Evolutionary conservation across 2,329 filamentous ascomycete genomes (phyloP).

Genomic region (Aureobasidium sp.): DNA sequence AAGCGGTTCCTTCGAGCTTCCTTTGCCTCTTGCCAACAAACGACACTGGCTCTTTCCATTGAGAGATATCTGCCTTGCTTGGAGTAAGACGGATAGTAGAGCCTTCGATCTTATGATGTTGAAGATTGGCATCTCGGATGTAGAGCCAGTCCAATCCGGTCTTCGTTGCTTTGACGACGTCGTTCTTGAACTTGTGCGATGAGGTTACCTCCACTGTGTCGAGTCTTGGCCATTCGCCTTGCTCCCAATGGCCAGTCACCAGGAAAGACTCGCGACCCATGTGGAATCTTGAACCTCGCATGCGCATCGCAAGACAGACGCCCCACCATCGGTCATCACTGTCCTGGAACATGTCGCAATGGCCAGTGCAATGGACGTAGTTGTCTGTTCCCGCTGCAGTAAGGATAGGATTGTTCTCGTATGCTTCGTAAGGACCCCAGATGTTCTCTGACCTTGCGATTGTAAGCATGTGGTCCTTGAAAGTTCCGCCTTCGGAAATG

Average conservation of each 20-base stretch:
- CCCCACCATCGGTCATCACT: slow-evolving; percentile 47
- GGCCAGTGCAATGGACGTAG: neutral
- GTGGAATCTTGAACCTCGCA: slow-evolving; percentile 37
- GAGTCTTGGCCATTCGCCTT: slow-evolving; percentile 33
- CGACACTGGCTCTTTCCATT: neutral
- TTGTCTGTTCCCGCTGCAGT: slow-evolving; percentile 19
- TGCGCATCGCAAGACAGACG: slow-evolving; percentile 40
- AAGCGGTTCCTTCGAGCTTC: neutral
- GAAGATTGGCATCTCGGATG: neutral
- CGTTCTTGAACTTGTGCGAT: neutral
- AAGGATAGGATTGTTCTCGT: slow-evolving; percentile 24
- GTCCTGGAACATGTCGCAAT: slow-evolving; percentile 41
- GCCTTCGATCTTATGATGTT: neutral
- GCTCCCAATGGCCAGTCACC: slow-evolving; percentile 43
- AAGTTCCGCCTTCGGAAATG: slow-evolving; percentile 34
- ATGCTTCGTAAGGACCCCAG: slow-evolving; percentile 23
- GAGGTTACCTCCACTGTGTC: neutral
- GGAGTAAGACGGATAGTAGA: neutral
- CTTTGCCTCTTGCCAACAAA: slow-evolving; percentile 5
- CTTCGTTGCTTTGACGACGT: neutral
- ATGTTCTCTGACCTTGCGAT: slow-evolving; percentile 33
- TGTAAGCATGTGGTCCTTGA: slow-evolving; percentile 34
- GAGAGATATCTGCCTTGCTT: neutral
- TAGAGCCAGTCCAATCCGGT: slow-evolving; percentile 9
- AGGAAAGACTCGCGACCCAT: slow-evolving; percentile 51